Evolutionary conservation across 257 asterid genomes (phyloP).

Genomic region (Solanum neorickii): DNA sequence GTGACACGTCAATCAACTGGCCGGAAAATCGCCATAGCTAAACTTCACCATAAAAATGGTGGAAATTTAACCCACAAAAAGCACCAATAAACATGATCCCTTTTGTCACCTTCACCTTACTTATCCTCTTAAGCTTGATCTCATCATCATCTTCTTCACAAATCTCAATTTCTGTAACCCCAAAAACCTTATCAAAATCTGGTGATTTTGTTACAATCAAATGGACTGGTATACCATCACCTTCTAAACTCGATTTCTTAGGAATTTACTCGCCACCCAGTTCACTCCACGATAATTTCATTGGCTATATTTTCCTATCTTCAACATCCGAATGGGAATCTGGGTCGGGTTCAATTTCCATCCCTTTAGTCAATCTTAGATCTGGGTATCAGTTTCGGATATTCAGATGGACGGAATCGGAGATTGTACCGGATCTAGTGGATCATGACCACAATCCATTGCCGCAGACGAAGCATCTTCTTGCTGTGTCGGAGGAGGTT

Average conservation of each 20-base stretch:
- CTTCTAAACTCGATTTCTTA: conserved; percentile 72
- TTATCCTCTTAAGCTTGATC: conserved; percentile 6
- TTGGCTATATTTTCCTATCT: conserved; percentile 70
- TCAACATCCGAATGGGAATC: conserved; percentile 56
- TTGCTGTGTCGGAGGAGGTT: conserved; percentile 48
- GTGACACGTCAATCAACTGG: neutral
- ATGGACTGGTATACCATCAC: conserved; percentile 69
- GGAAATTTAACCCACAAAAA: conserved; percentile 10
- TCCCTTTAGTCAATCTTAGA: conserved; percentile 61
- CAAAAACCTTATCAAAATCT: conserved; percentile 42
- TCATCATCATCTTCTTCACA: conserved; percentile 19
- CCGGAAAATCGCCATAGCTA: neutral
- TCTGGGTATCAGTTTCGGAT: conserved; percentile 80
- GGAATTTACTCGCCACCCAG: conserved; percentile 73
- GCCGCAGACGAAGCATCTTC: conserved; percentile 67
- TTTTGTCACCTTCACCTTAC: neutral
- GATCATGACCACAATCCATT: conserved; percentile 86
- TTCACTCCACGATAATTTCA: conserved; percentile 46
- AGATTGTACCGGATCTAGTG: conserved; percentile 41
- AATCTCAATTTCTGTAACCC: conserved; percentile 32
- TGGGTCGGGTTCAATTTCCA: conserved; percentile 68
- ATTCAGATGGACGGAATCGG: conserved; percentile 66
- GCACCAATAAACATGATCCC: conserved; percentile 10
- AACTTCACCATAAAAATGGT: neutral
- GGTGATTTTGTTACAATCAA: conserved; percentile 51